Conservation (phyloP, 495 filamentous ascomycete species). For the Tuber magnatum region DNA sequence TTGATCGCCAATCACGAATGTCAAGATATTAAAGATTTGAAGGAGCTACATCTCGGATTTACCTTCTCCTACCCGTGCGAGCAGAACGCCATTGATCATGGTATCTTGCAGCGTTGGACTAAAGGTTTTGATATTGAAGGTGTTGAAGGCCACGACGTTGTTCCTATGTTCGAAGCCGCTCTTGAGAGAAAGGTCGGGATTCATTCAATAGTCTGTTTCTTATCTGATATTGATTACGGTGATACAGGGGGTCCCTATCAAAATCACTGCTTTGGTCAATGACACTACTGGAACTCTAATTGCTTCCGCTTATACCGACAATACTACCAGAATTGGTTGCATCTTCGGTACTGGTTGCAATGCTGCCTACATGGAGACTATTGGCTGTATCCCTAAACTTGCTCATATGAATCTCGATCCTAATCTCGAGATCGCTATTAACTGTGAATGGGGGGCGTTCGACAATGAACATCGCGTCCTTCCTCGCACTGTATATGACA, state of each 20-base stretch:
- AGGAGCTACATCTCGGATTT: constrained; percentile 79
- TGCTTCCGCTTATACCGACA: constrained; percentile 89
- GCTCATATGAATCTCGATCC: constrained; percentile 87
- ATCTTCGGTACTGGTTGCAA: constrained; percentile 99
- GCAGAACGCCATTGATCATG: constrained; percentile 93
- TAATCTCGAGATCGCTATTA: constrained; percentile 89
- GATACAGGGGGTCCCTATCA: constrained; percentile 74
- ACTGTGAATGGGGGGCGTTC: constrained; percentile 98
- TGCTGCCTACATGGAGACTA: constrained; percentile 94
- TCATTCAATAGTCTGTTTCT: neutral
- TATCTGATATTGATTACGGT: constrained; percentile 10
- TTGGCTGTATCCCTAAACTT: constrained; percentile 85
- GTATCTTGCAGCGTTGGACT: constrained; percentile 93
- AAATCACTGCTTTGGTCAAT: constrained; percentile 88
- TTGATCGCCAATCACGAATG: constrained; percentile 78
- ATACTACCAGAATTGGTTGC: constrained; percentile 85
- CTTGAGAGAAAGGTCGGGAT: constrained; percentile 63
- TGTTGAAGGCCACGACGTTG: constrained; percentile 90
- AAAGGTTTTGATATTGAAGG: constrained; percentile 98
- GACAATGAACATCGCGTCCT: constrained; percentile 94
- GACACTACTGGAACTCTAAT: constrained; percentile 99
- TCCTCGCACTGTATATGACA: constrained; percentile 76
- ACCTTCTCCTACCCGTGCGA: constrained; percentile 98
- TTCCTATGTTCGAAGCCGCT: constrained; percentile 82
- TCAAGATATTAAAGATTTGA: constrained; percentile 54